Percentiles rank a stretch among this genome's conserved stretches.
phyloP scores from a whole-genome alignment of 2,329 filamentous ascomycete species.

The Stemphylium vesicarium region DNA sequence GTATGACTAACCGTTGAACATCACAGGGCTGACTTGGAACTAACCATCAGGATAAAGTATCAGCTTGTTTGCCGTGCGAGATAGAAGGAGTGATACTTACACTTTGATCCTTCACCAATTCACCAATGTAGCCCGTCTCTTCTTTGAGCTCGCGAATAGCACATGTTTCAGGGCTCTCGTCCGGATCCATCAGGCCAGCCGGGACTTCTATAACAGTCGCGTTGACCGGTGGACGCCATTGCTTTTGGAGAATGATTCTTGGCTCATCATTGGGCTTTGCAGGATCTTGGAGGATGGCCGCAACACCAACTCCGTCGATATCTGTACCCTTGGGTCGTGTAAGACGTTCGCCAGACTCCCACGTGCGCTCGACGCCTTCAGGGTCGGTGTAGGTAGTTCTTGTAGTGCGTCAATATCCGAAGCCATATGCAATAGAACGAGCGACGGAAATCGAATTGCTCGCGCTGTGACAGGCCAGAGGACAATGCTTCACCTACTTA shows the following conservation, averaged over 20 bases:
- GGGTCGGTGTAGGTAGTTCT: conserved; percentile 67
- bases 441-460: no score
- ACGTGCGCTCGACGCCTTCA: conserved; percentile 64
- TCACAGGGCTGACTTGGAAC: conserved; percentile 49
- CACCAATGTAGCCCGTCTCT: conserved; percentile 68
- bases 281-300: conserved; percentile 65
- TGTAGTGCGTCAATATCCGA: conserved; percentile 2
- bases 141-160: conserved; percentile 68
- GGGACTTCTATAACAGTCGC: conserved; percentile 68
- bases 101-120: conserved; percentile 36
- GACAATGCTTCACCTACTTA: conserved; percentile 37
- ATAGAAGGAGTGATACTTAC: not conserved
- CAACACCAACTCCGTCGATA: conserved; percentile 76
- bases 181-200: conserved; percentile 66
- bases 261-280: conserved; percentile 38
- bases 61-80: not conserved
- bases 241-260: conserved; percentile 52
- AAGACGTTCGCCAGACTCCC: conserved; percentile 76
- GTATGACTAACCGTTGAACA: conserved; percentile 51
- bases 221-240: conserved; percentile 67
- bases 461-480: not conserved
- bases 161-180: conserved; percentile 63
- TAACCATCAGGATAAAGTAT: not conserved
- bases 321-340: conserved; percentile 67
- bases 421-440: not conserved